These are phyloP conservation scores for Phytophthora pistaciae DNA, from an alignment of 352 stramenopile genomes.

Conservation along the genomic window DNA sequence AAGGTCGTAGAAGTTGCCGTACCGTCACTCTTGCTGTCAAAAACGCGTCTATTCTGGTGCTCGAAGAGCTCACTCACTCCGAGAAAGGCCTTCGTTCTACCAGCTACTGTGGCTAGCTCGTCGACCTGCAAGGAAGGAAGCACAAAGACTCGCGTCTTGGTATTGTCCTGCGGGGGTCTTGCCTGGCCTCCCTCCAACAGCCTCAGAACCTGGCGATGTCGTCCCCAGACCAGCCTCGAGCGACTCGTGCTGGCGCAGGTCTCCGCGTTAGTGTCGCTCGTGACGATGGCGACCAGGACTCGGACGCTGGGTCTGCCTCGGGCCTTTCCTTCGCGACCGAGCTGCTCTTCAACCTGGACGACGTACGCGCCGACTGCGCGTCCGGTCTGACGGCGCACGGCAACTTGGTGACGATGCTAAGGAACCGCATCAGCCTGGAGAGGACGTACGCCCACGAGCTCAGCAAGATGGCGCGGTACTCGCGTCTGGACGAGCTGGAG, in stretches of 20 bases:
- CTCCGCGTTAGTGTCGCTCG: background rate
- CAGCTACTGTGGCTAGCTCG: background rate
- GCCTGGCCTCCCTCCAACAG: background rate
- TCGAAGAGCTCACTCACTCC: slow-evolving; percentile 19
- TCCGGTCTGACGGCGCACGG: slow-evolving; percentile 60
- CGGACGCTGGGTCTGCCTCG: background rate
- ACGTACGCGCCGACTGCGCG: slow-evolving; percentile 58
- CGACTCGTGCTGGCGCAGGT: background rate
- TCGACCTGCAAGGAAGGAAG: background rate
- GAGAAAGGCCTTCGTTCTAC: slow-evolving; percentile 13
- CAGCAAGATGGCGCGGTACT: slow-evolving; percentile 64
- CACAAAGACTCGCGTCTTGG: background rate
- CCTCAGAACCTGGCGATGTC: background rate
- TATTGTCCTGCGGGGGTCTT: background rate
- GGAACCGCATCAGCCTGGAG: slow-evolving; percentile 77
- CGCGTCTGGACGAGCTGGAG: slow-evolving; percentile 66
- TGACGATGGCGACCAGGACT: background rate
- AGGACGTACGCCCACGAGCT: slow-evolving; percentile 78
- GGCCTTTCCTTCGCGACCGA: slow-evolving; percentile 69
- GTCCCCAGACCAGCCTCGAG: background rate
- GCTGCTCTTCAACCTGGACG: slow-evolving; percentile 82
- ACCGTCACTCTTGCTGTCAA: slow-evolving; percentile 18
- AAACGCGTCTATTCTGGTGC: slow-evolving; percentile 16
- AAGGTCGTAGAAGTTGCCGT: slow-evolving; percentile 31
- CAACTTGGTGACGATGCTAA: slow-evolving; percentile 73